These are phyloP conservation scores for Trichoderma koningiopsis DNA, from an alignment of 2,329 filamentous ascomycete species.

Conservation along the genomic window DNA sequence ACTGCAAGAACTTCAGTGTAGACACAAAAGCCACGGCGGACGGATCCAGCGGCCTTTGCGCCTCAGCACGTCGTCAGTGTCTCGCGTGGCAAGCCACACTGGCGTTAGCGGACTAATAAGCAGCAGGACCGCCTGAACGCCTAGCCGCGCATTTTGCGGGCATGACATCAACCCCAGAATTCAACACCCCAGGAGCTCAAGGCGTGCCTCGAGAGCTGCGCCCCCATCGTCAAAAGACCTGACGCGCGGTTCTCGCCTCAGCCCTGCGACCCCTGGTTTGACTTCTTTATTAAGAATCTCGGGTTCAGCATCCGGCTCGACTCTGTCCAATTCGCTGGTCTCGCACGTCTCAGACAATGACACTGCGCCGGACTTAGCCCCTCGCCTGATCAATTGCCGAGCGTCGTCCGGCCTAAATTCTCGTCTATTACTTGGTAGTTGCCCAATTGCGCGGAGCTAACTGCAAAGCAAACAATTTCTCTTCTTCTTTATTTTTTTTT, in stretches of 20 bases:
- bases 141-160: neutral
- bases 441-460: neutral
- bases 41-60: slow-evolving; percentile 17
- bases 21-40: neutral
- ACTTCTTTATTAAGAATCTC: neutral
- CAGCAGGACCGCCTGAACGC: neutral
- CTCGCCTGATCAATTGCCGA: slow-evolving; percentile 2
- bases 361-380: slow-evolving; percentile 8
- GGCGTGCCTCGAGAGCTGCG: slow-evolving; percentile 33
- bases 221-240: slow-evolving; percentile 22
- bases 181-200: slow-evolving; percentile 1
- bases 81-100: slow-evolving; percentile 18
- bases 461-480: neutral
- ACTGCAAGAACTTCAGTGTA: neutral
- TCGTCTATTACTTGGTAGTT: neutral
- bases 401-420: neutral
- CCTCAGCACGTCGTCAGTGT: slow-evolving; percentile 19
- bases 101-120: neutral
- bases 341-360: slow-evolving; percentile 9
- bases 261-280: neutral
- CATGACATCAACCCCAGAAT: slow-evolving; percentile 24
- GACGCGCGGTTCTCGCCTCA: slow-evolving; percentile 20
- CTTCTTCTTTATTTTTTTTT: neutral
- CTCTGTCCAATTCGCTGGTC: neutral
- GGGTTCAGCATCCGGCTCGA: neutral